A percentile compares a stretch with the other conserved stretches of the same genome.
Conservation (phyloP, 495 filamentous ascomycete genomes). For the Articulospora tetracladia region DNA sequence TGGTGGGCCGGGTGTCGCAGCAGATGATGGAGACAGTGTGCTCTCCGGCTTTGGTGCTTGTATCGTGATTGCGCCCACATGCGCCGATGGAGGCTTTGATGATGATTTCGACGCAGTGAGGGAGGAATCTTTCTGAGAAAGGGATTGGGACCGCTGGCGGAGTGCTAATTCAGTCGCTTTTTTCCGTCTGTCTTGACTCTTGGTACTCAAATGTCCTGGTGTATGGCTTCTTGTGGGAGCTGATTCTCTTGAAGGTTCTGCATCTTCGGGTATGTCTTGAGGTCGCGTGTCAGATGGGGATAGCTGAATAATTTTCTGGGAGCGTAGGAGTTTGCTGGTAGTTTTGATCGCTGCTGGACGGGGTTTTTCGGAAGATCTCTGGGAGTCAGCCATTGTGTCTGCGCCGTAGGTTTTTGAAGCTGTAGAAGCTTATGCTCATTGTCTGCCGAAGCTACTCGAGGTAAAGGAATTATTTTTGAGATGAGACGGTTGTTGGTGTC, state of each 20-base stretch:
- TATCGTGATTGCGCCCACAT: constrained; percentile 5
- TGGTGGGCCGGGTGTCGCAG: constrained; percentile 3
- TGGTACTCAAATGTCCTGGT: constrained; percentile 48
- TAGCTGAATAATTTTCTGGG: constrained; percentile 36
- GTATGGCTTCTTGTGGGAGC: constrained; percentile 42
- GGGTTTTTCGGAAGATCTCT: constrained; percentile 25
- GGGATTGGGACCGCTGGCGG: constrained; percentile 43
- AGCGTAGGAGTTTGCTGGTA: constrained; percentile 33
- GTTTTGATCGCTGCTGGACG: constrained; percentile 30
- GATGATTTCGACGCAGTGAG: constrained; percentile 26
- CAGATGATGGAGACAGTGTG: constrained; percentile 14
- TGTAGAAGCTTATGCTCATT: constrained; percentile 17
- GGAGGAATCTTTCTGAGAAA: constrained; percentile 31
- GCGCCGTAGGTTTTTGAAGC: constrained; percentile 12
- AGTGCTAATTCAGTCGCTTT: constrained; percentile 43
- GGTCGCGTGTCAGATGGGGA: constrained; percentile 29
- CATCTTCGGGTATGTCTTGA: constrained; percentile 27
- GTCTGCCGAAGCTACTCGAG: constrained; percentile 13
- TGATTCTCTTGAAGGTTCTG: constrained; percentile 26
- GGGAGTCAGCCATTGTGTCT: constrained; percentile 25
- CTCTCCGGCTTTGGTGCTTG: constrained; percentile 13
- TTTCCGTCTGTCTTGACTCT: constrained; percentile 41
- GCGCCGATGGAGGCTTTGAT: constrained; percentile 20
- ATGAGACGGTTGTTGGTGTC: constrained; percentile 8
- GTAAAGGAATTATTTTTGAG: background rate